Base-by-base conservation (phyloP, 495 filamentous ascomycete species). In the Parathielavia hyrcaniae region DNA sequence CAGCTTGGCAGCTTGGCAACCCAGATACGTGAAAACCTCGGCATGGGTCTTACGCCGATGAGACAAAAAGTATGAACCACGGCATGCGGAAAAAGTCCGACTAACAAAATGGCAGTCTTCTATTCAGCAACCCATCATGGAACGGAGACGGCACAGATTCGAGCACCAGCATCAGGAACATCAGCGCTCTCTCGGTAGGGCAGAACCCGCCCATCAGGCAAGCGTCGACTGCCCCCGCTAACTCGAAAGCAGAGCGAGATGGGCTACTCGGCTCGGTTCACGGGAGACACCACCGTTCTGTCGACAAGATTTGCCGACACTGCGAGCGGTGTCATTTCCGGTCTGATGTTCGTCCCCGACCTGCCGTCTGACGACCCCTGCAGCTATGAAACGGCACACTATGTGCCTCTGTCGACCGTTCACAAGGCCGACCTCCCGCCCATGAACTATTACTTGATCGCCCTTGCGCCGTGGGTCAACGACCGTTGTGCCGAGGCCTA, bases 401-500 rank as follows among this genome's bases (percentile, higher is more conserved):
- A 81, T 58, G 75, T 96, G 13, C 89, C 91, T 0, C 40, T 66
- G n/a, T 91, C 90, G 69, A 89, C 82, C 43, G 92, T 88, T 13
- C 80, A 87, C 20, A 76, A 80, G 58, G 68, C 76, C 50, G 82
- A 93, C 64, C 80, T 96, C 4, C 84, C 86, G 1, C 75, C 82
- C 5, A 78, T 85, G n/a, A 80, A 81, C 69, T 73, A 80, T 45
- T 73, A 77, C 54, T 69, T 78, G n/a, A 81, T 96, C 41, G 91
- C 83, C 19, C 71, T 96, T n/a, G 90, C 86, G 10, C 92, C 92
- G n/a, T 97, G 92, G 92, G 76, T 91, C 35, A 85, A 76, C 44
- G 73, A 70, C 2, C 70, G 80, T 20, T 97, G 92, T 60, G 84
- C 87, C 10, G 68, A 75, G 43, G 78, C 82, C 35, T 96, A 87